Percentiles rank a stretch among this genome's conserved stretches.
Conservation (phyloP, 2,329 filamentous ascomycete species). For the Aspergillus pseudotamarii region DNA sequence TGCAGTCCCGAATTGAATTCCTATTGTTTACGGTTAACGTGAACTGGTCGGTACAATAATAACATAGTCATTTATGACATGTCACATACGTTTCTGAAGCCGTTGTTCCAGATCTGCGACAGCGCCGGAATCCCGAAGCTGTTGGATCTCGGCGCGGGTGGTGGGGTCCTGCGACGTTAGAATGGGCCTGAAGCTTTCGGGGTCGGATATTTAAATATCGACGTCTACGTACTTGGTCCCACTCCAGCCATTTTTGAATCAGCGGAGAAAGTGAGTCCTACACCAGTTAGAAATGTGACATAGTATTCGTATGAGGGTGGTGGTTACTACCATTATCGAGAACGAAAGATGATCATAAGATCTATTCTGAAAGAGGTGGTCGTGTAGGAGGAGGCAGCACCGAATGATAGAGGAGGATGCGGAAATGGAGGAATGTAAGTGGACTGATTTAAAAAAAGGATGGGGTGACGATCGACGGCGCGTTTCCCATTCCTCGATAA, state of each 20-base stretch:
- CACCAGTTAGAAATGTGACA: background rate
- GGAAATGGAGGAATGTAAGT: constrained; percentile 5
- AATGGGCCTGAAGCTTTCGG: background rate
- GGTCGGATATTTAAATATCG: constrained; percentile 2
- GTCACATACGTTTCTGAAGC: constrained; percentile 50
- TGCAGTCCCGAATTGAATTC: constrained; percentile 64
- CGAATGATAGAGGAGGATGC: background rate
- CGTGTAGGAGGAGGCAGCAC: background rate
- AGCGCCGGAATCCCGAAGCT: constrained; percentile 51
- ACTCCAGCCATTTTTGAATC: constrained; percentile 60
- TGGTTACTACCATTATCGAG: background rate
- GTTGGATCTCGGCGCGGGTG: constrained; percentile 58
- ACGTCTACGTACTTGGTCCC: constrained; percentile 50
- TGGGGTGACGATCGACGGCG: background rate
- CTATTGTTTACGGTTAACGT: constrained; percentile 26
- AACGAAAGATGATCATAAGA: background rate
- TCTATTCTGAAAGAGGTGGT: background rate
- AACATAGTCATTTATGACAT: background rate
- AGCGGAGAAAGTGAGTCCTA: constrained; percentile 44
- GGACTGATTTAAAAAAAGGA: constrained; percentile 7
- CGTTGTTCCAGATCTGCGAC: constrained; percentile 55
- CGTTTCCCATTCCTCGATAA: background rate
- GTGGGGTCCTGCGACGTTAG: constrained; percentile 45
- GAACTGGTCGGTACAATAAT: constrained; percentile 13
- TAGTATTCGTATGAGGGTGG: background rate